Base-by-base conservation (phyloP, 1,139 yeast species). In the Candida sp. region DNA sequence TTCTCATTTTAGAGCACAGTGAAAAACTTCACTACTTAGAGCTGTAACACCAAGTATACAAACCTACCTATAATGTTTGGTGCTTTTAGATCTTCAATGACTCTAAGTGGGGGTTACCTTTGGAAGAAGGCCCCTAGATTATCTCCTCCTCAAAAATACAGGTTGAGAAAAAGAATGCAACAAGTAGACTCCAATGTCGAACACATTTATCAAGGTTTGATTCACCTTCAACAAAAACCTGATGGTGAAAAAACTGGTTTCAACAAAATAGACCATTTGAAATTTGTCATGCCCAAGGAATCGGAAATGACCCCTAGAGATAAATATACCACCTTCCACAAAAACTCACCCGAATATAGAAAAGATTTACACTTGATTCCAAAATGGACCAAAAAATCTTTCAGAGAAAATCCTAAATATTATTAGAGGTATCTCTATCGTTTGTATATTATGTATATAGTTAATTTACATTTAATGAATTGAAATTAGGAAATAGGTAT, bases 281-380 rank as follows among this genome's bases (percentile, higher is more conserved):
- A 78, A 56, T 68, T 64, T 40, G 66, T 75, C 33, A 76, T 85
- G 56, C 97, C 97, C 35, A 86, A 82, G 59, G 97, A 90, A 58
- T 55, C 66, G 36, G 90, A 89, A 49, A 89, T 93, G 97, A 58
- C 66, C 1, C 73, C 96, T 3, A 74, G 69, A 53, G 96, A 93
- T 68, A 93, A 93, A 65, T 93, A 93, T 67, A 84, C 96, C 43
- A 84, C 91, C 1, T 93, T 88, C 67, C 83, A 81, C 67, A 85
- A 79, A 64, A 82, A 82, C 56, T 77, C 83, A 9, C 80, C 76
- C 57, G 84, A 84, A 27, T 93, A 91, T 67, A 81, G 99, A 70
- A 93, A 90, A 69, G 83, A 95, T 51, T 82, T 87, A 23, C 98
- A 93, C 61, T 80, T 70, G 63, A 86, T 84, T 30, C 96, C 96